Percentiles rank a stretch among this genome's conserved stretches.
Conservation (phyloP, 129 eudicot species). For the Arctium minus region DNA sequence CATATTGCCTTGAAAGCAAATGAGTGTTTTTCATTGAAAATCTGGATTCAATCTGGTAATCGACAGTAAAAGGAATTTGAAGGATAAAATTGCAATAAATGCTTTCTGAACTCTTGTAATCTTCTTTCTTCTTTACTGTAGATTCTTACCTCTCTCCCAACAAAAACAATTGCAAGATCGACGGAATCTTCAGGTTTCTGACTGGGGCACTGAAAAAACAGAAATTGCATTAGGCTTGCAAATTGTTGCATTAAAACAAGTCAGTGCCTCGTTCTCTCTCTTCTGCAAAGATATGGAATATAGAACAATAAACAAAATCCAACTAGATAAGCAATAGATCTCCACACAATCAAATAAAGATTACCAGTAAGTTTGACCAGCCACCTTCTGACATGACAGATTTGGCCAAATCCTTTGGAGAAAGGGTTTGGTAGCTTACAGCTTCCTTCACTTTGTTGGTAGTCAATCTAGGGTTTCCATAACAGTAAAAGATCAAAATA, state of each 20-base stretch:
- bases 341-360: background rate
- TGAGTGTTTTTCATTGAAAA: background rate
- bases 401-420: slow-evolving; percentile 71
- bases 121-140: background rate
- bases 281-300: background rate
- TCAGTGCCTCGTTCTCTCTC: background rate
- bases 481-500: background rate
- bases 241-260: background rate
- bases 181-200: slow-evolving; percentile 40
- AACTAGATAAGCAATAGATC: slow-evolving; percentile 1
- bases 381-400: slow-evolving; percentile 84
- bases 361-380: slow-evolving; percentile 84
- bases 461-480: slow-evolving; percentile 23
- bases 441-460: slow-evolving; percentile 49
- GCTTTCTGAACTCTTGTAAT: background rate
- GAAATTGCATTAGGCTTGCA: slow-evolving; percentile 24
- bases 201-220: slow-evolving; percentile 60
- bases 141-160: slow-evolving; percentile 77
- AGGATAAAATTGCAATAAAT: background rate
- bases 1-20: background rate
- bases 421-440: slow-evolving; percentile 73
- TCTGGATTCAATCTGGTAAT: background rate
- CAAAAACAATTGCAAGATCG: slow-evolving; percentile 77
- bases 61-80: background rate
- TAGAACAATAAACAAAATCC: background rate